These are phyloP conservation scores for Chlorella variabilis DNA, from an alignment of 163 green algal species.

Conservation along the genomic window DNA sequence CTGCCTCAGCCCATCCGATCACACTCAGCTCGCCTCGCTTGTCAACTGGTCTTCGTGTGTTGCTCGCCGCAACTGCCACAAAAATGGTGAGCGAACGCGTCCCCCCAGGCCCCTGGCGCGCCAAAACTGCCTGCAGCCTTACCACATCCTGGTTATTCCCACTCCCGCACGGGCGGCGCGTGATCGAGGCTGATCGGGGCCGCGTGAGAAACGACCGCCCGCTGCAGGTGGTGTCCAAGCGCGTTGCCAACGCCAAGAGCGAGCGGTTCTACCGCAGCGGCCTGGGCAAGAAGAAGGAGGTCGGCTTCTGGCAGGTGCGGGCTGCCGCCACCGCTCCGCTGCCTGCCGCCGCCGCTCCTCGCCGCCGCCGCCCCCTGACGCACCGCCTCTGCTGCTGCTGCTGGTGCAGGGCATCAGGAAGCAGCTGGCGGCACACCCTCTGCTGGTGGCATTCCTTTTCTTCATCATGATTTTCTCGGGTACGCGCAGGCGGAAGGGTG, in stretches of 20 bases:
- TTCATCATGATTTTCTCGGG: conserved; percentile 55
- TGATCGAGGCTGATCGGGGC: no score
- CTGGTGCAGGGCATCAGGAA: conserved; percentile 37
- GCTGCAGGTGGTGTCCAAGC: conserved; percentile 81
- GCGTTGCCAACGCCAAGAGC: conserved; percentile 79
- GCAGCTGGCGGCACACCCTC: conserved; percentile 39
- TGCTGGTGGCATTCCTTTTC: conserved; percentile 46
- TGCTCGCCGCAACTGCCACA: no score
- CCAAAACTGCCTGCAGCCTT: no score
- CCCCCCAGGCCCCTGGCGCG: no score
- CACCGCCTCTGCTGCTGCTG: background rate
- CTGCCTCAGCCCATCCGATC: no score
- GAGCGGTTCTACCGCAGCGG: conserved; percentile 66
- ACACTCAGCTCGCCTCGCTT: no score
- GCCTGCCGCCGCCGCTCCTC: background rate
- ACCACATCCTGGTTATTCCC: no score
- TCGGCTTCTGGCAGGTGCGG: conserved; percentile 44
- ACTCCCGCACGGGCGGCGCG: no score
- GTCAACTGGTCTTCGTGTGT: no score
- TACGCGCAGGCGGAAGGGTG: background rate
- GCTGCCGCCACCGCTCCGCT: background rate
- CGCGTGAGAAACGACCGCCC: background rate
- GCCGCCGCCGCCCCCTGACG: background rate
- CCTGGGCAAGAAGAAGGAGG: conserved; percentile 47
- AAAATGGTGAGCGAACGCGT: no score